Conservation (phyloP, 1,284 basidiomycete species). For the Tilletia caries region DNA sequence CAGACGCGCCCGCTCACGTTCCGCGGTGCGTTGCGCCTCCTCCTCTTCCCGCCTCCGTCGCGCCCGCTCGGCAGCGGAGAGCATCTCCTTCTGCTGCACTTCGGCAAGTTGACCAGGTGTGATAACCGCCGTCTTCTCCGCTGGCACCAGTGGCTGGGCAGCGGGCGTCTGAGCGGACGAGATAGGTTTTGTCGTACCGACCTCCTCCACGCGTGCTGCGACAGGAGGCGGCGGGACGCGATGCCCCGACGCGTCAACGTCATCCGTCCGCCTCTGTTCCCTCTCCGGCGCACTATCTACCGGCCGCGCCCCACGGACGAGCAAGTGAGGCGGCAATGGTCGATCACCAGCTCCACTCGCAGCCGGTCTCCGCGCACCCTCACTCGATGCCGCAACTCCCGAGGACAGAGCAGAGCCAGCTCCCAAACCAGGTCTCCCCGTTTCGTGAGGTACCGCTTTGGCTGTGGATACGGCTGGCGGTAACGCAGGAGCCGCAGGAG, state of each 20-base stretch:
- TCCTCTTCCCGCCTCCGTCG: slow-evolving; percentile 48
- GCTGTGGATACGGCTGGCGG: neutral
- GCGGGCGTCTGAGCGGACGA: too few relatives aligned
- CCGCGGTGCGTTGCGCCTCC: slow-evolving; percentile 35
- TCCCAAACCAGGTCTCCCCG: too few relatives aligned
- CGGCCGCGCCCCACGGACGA: neutral
- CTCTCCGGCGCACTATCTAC: neutral
- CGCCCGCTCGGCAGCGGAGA: slow-evolving; percentile 47
- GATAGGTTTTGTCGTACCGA: too few relatives aligned
- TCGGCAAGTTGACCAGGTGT: neutral
- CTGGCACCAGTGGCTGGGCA: neutral
- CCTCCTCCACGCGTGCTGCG: too few relatives aligned
- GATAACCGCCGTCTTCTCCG: neutral
- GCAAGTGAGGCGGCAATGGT: neutral
- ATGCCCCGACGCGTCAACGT: slow-evolving; percentile 19
- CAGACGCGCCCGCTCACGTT: slow-evolving; percentile 44
- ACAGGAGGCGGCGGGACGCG: slow-evolving; percentile 13
- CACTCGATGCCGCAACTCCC: neutral
- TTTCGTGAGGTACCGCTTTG: too few relatives aligned
- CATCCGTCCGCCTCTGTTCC: neutral
- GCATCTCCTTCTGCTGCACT: slow-evolving; percentile 28
- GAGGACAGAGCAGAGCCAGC: slow-evolving; percentile 3
- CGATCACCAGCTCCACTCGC: slow-evolving; percentile 17
- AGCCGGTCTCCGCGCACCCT: neutral
- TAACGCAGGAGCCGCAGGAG: slow-evolving; percentile 17